Evolutionary conservation across 441 rosid genomes (phyloP), one percentile per base, ranked within the genome.

Genomic region (Lepidium campestre): DNA sequence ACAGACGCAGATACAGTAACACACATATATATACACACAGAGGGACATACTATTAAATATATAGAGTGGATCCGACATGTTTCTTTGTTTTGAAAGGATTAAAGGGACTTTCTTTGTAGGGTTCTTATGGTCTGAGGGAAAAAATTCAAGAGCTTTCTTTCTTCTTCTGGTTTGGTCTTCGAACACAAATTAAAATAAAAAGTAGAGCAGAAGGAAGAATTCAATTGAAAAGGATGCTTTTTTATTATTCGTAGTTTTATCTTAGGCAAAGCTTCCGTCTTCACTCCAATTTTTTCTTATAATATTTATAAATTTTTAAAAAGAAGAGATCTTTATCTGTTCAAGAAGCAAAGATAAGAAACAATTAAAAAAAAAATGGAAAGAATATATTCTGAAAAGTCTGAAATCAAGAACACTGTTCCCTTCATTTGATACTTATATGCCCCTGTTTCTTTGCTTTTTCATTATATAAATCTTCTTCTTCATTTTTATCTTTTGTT

Each of bases 21-120:
- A 62, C 1, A 45, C 4, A 44, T 47, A 42, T 22, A 34, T 31
- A 46, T 8, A 57, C 9, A 65, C 1, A 65, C 20, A 60, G 2
- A 59, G 13, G 18, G 42, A 66, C 57, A 44, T 67, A 45, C 36
- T 61, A 39, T 61, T 73, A 29, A 46, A 58, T 42, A 25, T 35
- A 65, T 34, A 58, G 72, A 65, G 67, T 72, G 71, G 67, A 58
- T 72, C 72, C 67, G 76, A 72, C 72, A 72, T 72, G 76, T 58
- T 72, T 0, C 4, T 23, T 47, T 15, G 4, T 45, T 46, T 45
- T 32, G 29, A 71, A 29, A 35, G 40, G 47, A 18, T 23, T 49
- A 48, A 31, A 68, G 58, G 68, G 13, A 57, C 62, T 61, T 72
- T 71, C 67, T 76, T 71, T 56, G 42, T 46, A 68, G 46, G 35